Base-by-base conservation (phyloP, 139 green algal genomes). In the Penium margaritaceum region DNA sequence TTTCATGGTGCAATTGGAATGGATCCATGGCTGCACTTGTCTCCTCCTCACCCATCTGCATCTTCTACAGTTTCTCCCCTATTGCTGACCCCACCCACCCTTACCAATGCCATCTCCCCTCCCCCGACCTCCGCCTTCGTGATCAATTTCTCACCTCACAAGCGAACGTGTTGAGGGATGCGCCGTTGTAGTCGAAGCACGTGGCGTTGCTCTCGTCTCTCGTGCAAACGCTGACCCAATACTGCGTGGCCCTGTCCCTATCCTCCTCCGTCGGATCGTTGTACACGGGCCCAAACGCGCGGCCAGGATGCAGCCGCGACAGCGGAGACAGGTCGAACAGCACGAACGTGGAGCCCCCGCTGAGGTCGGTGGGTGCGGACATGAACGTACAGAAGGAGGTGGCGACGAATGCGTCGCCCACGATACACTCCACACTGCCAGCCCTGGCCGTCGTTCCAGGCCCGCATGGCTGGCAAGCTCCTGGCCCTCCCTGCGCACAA, bases 331-430 rank as follows among this genome's bases (percentile, higher is more conserved):
- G 68, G 39, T 75, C 51, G 37, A 41, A 75, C 33, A 74, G 36
- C 51, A 60, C 51, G 2, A 21, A 55, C 19, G 44, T 55, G 44
- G 44, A 21, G 44, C 19, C 5, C n/a, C 19, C 44, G 44, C 5
- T 17, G 44, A 17, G n/a, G 44, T 21, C n/a, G 44, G n/a, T 55
- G 19, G 30, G 34, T 38, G n/a, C 38, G 39, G 41, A 43, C 2
- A 9, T 24, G 68, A 62, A 75, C n/a, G 68, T 75, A 30, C 68
- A 75, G 68, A 75, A 75, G 51, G 68, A 67, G 37, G 46, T 41
- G 5, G 68, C 24, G 17, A 29, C n/a, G 12, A 14, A 14, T 12
- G 58, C 39, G 30, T 75, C 68, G 15, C 68, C 68, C 4, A 75
- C 46, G 36, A 38, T 24, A 47, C 68, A 75, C 37, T 75, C 51